Evolutionary conservation across 1,284 basidiomycete genomes (phyloP), one percentile per base, ranked within the genome.

Genomic region (Rhodotorula sp.): DNA sequence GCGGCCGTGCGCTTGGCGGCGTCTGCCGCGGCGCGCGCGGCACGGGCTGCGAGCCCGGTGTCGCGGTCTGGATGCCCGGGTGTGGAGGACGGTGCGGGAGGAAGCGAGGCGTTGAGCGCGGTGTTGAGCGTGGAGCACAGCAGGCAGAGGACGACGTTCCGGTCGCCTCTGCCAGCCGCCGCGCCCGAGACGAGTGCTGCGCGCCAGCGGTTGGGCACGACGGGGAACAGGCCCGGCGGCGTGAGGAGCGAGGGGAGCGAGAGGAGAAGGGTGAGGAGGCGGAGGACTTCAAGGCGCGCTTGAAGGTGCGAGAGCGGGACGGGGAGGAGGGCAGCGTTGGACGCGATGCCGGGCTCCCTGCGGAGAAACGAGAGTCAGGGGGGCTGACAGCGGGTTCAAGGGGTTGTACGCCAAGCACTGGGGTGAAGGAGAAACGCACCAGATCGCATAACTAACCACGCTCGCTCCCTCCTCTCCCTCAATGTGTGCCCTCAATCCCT

Each of bases 51-150:
- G 64, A 70, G 36, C 34, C 67, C 27, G 32, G 54, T 60, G 50
- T 27, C 44, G 2, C 29, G 19, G 44, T 44, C 55, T 36, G 57
- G 10, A 57, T 62, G 34, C 54, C 57, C 36, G 32, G 22, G 21
- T 66, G 22, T 10, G 25, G 46, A 37, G 48, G 53, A 44, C 55
- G 13, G 79, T 90, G 13, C 71, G 56, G 1, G n/a, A n/a, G n/a
- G n/a, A n/a, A n/a, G n/a, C n/a, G n/a, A 36, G 34, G 50, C 61
- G 21, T 78, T 90, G 84, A 97, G 87, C 25, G 89, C 88, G 12
- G 91, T 94, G 81, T 97, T 97, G 72, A 97, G 84, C 60, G 95
- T 83, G 17, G 94, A 96, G 81, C 94, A 97, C 12, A 97, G 83
- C 22, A 97, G 83, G 2, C 93, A 93, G 61, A 97, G 85, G 25